Evolutionary conservation across 208 protist species (phyloP).

Genomic region (Vickermania ingenoplastis): DNA sequence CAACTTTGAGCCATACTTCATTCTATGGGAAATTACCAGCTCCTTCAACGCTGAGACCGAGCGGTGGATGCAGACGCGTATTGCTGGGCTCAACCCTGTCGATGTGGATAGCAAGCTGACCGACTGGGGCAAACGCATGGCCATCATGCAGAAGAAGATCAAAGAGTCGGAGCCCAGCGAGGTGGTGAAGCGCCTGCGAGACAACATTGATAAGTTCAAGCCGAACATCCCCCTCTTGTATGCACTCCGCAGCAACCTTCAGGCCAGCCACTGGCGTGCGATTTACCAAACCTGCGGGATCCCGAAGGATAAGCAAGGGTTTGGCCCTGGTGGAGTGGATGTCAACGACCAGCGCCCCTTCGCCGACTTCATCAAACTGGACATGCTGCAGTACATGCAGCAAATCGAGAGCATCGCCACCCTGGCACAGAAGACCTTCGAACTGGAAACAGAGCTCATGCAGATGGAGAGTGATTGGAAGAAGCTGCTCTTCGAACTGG

Average conservation of each 20-base stretch:
- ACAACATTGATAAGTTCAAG: slow-evolving; percentile 90
- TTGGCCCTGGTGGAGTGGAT: slow-evolving; percentile 69
- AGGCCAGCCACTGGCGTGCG: slow-evolving; percentile 89
- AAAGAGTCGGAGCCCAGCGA: slow-evolving; percentile 76
- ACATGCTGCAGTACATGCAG: slow-evolving; percentile 69
- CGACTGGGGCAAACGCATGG: slow-evolving; percentile 75
- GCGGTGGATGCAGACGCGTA: slow-evolving; percentile 85
- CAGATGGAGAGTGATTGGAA: slow-evolving; percentile 92
- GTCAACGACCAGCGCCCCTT: slow-evolving; percentile 76
- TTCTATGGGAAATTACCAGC: slow-evolving; percentile 86
- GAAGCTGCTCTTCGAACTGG: slow-evolving; percentile 89
- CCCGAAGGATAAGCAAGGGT: slow-evolving; percentile 74
- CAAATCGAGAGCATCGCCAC: slow-evolving; percentile 82
- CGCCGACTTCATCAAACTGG: slow-evolving; percentile 79
- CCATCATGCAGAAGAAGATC: slow-evolving; percentile 74
- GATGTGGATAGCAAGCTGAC: slow-evolving; percentile 81
- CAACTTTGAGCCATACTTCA: slow-evolving; percentile 85
- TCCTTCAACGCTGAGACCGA: slow-evolving; percentile 75
- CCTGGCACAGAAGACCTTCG: slow-evolving; percentile 84
- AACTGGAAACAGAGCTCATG: slow-evolving; percentile 89
- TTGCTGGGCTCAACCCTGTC: slow-evolving; percentile 66
- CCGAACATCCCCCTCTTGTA: slow-evolving; percentile 89
- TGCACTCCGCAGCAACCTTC: slow-evolving; percentile 89
- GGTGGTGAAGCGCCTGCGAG: slow-evolving; percentile 65
- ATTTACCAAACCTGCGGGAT: slow-evolving; percentile 85